Conservation (phyloP, 495 filamentous ascomycete genomes). For the Penicillium salamii region DNA sequence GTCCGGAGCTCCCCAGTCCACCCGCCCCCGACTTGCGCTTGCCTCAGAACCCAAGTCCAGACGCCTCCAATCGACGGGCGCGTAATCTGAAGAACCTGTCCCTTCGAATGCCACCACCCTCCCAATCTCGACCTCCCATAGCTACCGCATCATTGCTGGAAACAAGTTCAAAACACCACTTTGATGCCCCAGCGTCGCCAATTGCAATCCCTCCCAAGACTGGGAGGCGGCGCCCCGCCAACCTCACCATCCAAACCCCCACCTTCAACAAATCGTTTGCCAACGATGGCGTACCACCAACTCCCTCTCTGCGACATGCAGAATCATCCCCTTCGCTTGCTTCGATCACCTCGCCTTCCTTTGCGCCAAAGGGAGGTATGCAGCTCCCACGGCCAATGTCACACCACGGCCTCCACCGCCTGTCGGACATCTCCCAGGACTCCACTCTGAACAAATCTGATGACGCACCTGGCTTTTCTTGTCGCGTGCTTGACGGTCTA, state of each 20-base stretch:
- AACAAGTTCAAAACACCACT: slow-evolving; percentile 42
- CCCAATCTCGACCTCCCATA: slow-evolving; percentile 45
- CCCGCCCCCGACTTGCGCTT: slow-evolving; percentile 11
- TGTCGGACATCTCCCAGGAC: slow-evolving; percentile 22
- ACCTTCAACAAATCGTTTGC: slow-evolving; percentile 43
- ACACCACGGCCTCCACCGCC: slow-evolving; percentile 28
- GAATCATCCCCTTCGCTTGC: slow-evolving; percentile 67
- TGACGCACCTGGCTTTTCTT: slow-evolving; percentile 20
- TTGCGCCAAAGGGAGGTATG: slow-evolving; percentile 63
- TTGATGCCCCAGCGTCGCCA: slow-evolving; percentile 80
- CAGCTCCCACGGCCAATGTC: slow-evolving; percentile 53
- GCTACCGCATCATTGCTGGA: slow-evolving; percentile 47
- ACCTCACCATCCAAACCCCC: slow-evolving; percentile 67
- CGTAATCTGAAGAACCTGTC: slow-evolving; percentile 94
- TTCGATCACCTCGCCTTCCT: slow-evolving; percentile 55
- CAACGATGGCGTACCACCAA: slow-evolving; percentile 48
- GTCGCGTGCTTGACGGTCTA: slow-evolving; percentile 36
- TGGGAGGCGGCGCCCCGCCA: slow-evolving; percentile 72
- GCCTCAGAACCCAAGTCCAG: slow-evolving; percentile 39
- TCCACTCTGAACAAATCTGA: slow-evolving; percentile 28
- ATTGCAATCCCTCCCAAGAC: slow-evolving; percentile 73
- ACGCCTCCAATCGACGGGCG: slow-evolving; percentile 66
- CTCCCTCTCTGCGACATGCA: slow-evolving; percentile 59
- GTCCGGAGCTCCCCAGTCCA: slow-evolving; percentile 18
- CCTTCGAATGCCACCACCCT: slow-evolving; percentile 68